phyloP scores from a whole-genome alignment of 805 yeast genomes.

The Wickerhamomyces queroliae region DNA sequence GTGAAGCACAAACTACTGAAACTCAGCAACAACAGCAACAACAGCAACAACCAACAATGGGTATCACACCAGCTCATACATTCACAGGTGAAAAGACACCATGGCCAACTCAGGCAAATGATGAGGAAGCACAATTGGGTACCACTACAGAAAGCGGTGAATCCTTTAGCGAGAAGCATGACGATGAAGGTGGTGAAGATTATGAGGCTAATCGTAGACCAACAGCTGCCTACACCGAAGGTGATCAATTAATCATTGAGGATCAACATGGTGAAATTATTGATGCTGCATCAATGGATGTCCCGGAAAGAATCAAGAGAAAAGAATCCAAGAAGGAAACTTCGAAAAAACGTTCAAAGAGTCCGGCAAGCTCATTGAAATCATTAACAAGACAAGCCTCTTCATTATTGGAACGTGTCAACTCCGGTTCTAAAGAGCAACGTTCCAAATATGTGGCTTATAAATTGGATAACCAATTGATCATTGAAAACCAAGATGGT shows the following conservation, averaged over 20 bases:
- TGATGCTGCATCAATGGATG: slow-evolving; percentile 40
- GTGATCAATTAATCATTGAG: slow-evolving; percentile 65
- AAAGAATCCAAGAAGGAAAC: slow-evolving; percentile 2
- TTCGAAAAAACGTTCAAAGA: slow-evolving; percentile 4
- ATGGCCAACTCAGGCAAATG: slow-evolving; percentile 3
- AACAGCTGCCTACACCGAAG: slow-evolving; percentile 59
- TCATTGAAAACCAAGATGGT: slow-evolving; percentile 89
- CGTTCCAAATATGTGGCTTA: slow-evolving; percentile 52
- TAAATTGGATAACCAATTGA: slow-evolving; percentile 68
- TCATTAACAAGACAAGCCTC: slow-evolving; percentile 4
- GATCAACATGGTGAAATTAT: slow-evolving; percentile 81
- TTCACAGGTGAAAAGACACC: slow-evolving; percentile 6
- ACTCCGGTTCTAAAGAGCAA: slow-evolving; percentile 6
- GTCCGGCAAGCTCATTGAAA: slow-evolving; percentile 17
- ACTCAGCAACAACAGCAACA: slow-evolving; percentile 10
- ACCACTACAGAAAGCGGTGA: slow-evolving; percentile 3
- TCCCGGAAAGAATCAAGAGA: slow-evolving; percentile 14
- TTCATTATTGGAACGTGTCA: slow-evolving; percentile 10
- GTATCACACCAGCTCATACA: slow-evolving; percentile 20
- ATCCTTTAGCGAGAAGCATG: slow-evolving; percentile 3
- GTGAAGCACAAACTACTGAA: slow-evolving; percentile 4
- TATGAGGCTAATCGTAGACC: slow-evolving; percentile 24
- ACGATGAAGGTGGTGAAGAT: slow-evolving; percentile 7
- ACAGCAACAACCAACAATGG: slow-evolving; percentile 11
- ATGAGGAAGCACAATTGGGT: slow-evolving; percentile 6